phyloP scores from a whole-genome alignment of 768 basidiomycete species.

The Daedaleopsis sinensis region DNA sequence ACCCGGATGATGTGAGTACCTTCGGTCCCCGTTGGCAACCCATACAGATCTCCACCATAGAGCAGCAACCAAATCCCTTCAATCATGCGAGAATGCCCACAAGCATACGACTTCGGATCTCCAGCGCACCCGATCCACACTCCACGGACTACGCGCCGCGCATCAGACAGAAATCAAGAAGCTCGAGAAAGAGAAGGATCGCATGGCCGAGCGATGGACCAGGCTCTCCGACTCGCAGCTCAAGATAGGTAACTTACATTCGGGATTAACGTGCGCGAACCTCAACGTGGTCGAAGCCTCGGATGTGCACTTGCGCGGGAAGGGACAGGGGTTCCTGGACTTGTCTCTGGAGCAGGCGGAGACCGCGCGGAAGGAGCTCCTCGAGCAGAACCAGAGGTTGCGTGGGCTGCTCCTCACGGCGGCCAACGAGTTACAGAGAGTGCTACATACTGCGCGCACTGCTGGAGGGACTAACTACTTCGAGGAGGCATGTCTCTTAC shows the following conservation, averaged over 20 bases:
- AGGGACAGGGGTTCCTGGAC: conserved; percentile 61
- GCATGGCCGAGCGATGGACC: conserved; percentile 72
- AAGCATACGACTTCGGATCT: conserved; percentile 73
- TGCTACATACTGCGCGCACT: conserved; percentile 50
- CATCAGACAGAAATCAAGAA: conserved; percentile 77
- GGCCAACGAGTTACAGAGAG: conserved; percentile 65
- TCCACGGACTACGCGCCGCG: conserved; percentile 71
- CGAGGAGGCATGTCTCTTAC: conserved; percentile 48
- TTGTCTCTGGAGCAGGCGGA: conserved; percentile 76
- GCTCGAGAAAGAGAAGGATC: conserved; percentile 79
- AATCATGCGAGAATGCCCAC: conserved; percentile 63
- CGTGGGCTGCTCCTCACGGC: conserved; percentile 60
- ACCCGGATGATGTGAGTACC: conserved; percentile 67
- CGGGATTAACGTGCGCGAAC: conserved; percentile 41
- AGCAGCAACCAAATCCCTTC: conserved; percentile 53
- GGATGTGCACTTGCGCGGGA: conserved; percentile 42
- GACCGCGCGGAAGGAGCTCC: conserved; percentile 58
- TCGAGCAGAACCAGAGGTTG: conserved; percentile 66
- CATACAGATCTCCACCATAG: conserved; percentile 29
- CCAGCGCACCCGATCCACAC: conserved; percentile 66
- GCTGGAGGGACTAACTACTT: conserved; percentile 39
- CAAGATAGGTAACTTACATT: conserved; percentile 50
- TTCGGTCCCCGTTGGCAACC: neutral
- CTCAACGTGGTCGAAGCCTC: conserved; percentile 38
- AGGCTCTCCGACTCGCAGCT: conserved; percentile 71